Evolutionary conservation across 306 rosid genomes (phyloP).

Genomic region (Fagus sylvatica): DNA sequence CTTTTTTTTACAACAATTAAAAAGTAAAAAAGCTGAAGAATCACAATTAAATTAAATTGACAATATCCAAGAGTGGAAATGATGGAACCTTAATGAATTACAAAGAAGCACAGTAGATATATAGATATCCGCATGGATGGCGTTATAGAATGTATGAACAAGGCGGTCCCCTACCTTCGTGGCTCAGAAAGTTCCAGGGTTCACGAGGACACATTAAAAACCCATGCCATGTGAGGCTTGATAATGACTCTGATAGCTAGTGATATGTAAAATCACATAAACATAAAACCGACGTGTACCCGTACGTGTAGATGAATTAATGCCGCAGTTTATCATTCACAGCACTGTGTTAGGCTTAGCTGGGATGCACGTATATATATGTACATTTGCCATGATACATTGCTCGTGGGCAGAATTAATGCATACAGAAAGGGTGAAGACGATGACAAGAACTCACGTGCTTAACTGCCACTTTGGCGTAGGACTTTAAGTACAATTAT

Average conservation of each 20-base stretch:
- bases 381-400: slow-evolving; percentile 1
- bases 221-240: slow-evolving; percentile 51
- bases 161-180: slow-evolving; percentile 34
- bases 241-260: slow-evolving; percentile 21
- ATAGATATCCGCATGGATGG: background rate
- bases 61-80: background rate
- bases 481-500: too few relatives aligned
- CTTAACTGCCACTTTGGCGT: background rate
- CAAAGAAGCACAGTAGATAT: background rate
- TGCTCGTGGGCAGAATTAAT: slow-evolving; percentile 28
- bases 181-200: slow-evolving; percentile 27
- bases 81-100: background rate
- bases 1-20: too few relatives aligned
- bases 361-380: background rate
- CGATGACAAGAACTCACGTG: slow-evolving; percentile 34
- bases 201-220: slow-evolving; percentile 27
- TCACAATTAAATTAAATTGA: too few relatives aligned
- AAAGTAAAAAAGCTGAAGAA: too few relatives aligned
- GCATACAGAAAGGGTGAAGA: slow-evolving; percentile 21
- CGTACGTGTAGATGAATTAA: slow-evolving; percentile 18
- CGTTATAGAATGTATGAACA: background rate
- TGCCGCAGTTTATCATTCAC: slow-evolving; percentile 1
- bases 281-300: slow-evolving; percentile 14
- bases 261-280: slow-evolving; percentile 6
- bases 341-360: background rate